A percentile compares a stretch with the other conserved stretches of the same genome.
Evolutionary conservation across 441 rosid genomes (phyloP).

Genomic region (Capsella rubella): DNA sequence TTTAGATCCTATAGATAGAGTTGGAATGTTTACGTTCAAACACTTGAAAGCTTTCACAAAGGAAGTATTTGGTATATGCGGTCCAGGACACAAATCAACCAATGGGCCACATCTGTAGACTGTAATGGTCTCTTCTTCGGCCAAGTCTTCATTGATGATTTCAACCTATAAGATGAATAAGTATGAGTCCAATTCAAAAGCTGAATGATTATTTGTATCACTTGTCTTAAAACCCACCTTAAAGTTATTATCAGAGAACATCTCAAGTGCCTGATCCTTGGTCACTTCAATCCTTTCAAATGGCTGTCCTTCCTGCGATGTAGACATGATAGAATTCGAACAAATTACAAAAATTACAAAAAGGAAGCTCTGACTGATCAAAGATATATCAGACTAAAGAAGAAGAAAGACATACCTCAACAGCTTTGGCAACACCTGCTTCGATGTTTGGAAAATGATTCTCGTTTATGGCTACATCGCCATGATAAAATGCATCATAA

Average conservation of each 20-base stretch:
- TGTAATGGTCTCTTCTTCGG: slow-evolving; percentile 81
- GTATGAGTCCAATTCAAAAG: slow-evolving; percentile 21
- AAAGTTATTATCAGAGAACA: slow-evolving; percentile 85
- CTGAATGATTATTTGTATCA: background rate
- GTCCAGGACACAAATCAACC: slow-evolving; percentile 97
- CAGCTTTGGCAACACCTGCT: slow-evolving; percentile 71
- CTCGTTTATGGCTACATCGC: slow-evolving; percentile 78
- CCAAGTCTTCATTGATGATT: slow-evolving; percentile 82
- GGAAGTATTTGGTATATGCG: slow-evolving; percentile 96
- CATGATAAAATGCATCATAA: slow-evolving; percentile 82
- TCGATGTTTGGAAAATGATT: slow-evolving; percentile 78
- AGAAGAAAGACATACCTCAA: too few species aligned
- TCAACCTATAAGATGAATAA: slow-evolving; percentile 62
- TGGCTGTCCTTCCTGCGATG: slow-evolving; percentile 79
- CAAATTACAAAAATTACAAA: too few species aligned
- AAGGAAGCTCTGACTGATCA: too few species aligned
- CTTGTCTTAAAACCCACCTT: slow-evolving; percentile 59
- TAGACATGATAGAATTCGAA: slow-evolving; percentile 12
- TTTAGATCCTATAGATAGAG: background rate
- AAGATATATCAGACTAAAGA: too few species aligned
- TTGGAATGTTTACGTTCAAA: slow-evolving; percentile 66
- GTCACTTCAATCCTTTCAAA: slow-evolving; percentile 97
- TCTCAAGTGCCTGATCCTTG: slow-evolving; percentile 80
- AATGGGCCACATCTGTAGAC: slow-evolving; percentile 96
- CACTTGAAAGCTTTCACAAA: slow-evolving; percentile 93